Conservation (phyloP, 495 filamentous ascomycete species). For the Neurospora discreta region DNA sequence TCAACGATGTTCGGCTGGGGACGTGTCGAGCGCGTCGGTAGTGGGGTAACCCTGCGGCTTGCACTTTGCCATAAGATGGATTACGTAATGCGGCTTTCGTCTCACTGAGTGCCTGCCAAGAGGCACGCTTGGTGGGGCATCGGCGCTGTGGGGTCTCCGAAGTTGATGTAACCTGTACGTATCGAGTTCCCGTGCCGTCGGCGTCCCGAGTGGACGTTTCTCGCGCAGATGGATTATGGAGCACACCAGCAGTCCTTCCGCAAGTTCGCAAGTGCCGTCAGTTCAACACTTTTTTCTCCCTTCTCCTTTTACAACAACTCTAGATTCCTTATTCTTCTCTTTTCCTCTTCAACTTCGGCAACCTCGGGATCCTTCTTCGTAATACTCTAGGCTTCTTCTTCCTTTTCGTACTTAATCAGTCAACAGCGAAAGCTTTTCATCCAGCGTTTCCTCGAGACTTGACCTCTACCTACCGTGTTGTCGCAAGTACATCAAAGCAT, state of each 20-base stretch:
- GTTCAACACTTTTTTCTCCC: neutral
- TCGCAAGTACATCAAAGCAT: neutral
- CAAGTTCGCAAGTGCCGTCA: neutral
- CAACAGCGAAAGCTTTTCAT: neutral
- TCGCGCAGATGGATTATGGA: neutral
- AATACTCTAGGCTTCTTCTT: neutral
- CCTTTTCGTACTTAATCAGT: neutral
- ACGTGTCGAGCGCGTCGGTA: slow-evolving; percentile 8
- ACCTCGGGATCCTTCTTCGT: neutral
- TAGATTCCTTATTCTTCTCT: neutral
- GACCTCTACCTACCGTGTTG: neutral
- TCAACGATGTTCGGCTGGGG: neutral
- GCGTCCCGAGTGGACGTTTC: neutral
- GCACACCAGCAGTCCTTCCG: neutral
- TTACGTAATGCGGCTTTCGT: neutral
- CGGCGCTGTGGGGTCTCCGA: neutral
- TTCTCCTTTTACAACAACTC: neutral
- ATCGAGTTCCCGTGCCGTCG: neutral
- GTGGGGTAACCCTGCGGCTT: neutral
- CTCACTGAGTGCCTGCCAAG: neutral
- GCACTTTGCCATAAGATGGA: neutral
- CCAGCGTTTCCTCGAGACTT: neutral
- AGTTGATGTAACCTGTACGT: neutral
- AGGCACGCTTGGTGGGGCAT: neutral
- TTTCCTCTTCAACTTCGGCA: neutral